Conservation (phyloP, 768 basidiomycete species). For the Termitomyces sp. region DNA sequence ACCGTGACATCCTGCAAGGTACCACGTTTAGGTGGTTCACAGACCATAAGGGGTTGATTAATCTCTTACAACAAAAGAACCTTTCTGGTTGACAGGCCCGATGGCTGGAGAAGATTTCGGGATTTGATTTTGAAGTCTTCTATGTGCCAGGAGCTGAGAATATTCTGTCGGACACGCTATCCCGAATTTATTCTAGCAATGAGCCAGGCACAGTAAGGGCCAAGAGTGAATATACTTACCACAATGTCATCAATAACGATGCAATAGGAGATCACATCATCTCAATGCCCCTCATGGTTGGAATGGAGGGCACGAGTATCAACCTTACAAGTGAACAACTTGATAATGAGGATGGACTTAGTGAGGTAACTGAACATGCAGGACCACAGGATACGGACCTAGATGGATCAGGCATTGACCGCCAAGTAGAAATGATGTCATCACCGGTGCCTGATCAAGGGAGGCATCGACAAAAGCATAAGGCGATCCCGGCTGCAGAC, state of each 20-base stretch:
- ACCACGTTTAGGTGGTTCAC: background rate
- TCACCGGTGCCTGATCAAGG: background rate
- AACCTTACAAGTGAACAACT: too few species aligned
- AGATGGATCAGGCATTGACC: too few species aligned
- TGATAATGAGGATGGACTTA: background rate
- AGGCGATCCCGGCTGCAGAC: background rate
- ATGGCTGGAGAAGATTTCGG: background rate
- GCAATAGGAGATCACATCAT: background rate
- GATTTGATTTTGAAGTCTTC: background rate
- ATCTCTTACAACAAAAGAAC: background rate
- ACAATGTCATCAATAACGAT: background rate
- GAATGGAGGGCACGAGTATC: background rate
- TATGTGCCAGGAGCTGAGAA: background rate
- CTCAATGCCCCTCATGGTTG: background rate
- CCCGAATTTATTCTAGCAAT: background rate
- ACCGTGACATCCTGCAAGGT: background rate
- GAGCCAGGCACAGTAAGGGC: background rate
- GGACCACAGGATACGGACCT: background rate
- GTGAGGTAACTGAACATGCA: too few species aligned
- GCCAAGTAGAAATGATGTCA: background rate
- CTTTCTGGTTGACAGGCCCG: background rate
- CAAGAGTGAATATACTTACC: background rate
- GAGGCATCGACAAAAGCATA: background rate
- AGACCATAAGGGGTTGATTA: background rate
- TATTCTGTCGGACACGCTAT: background rate